Base-by-base conservation (phyloP, 805 yeast species). In the Hanseniaspora singularis region DNA sequence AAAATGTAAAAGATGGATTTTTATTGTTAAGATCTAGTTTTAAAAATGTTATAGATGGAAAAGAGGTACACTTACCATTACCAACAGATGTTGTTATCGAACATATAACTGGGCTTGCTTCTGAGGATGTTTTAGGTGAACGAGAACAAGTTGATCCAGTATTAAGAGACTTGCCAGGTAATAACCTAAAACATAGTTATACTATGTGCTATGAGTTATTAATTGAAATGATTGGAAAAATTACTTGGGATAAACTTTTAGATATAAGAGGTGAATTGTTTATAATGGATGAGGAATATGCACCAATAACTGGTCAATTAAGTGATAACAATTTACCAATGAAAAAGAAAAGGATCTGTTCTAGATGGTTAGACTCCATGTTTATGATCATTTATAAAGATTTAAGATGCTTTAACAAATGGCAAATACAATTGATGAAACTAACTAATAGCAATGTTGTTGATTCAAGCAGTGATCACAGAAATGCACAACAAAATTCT, bases 361-460 rank as follows among this genome's bases (percentile, higher is more conserved):
- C 81, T 57, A 67, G 76, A 46, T 82, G 95, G 88, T 66, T 85
- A 26, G 94, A 84, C 52, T 79, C 79, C 55, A 64, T 84, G 42
- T 81, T 84, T 57, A 64, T 80, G 62, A 69, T 78, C 1, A 63
- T 84, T 26, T 83, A 77, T 57, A 88, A 81, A 50, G 94, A 83
- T 58, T 69, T 83, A 55, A 70, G 82, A 57, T 77, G 84, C 1
- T 89, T 83, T 60, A 86, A 96, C 1, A 74, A 85, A 71, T 89
- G 95, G 92, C 88, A 87, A 60, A 87, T 95, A 0, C 96, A 92
- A 60, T 73, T 74, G 54, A 74, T 87, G 51, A 95, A 89, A 63
- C 81, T 82, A 65, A 87, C 82, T 61, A 85, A 94, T 5, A 95
- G 86, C 60, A 84, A 85, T 62, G 70, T 85, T 61, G 78, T 76